These are phyloP conservation scores for Thinopyrum elongatum DNA, from an alignment of 176 grass and related monocot species.

Conservation along the genomic window DNA sequence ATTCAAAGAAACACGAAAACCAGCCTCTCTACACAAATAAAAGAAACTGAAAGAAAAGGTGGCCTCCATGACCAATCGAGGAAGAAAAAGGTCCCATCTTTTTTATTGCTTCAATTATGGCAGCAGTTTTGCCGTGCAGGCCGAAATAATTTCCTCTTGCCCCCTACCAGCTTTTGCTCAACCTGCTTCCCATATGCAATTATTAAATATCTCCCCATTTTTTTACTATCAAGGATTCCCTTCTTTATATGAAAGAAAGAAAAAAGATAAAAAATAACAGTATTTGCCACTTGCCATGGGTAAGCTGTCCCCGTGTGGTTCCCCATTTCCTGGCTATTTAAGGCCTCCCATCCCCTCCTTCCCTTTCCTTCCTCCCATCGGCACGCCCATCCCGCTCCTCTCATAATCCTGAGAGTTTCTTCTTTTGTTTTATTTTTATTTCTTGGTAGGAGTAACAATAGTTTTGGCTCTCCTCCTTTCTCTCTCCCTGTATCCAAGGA, in stretches of 20 bases:
- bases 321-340: constrained; percentile 54
- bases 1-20: not conserved
- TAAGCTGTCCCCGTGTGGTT: constrained; percentile 55
- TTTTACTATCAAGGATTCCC: not conserved
- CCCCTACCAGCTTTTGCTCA: constrained; percentile 25
- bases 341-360: constrained; percentile 27
- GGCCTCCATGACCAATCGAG: not conserved
- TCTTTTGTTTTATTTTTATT: constrained; percentile 44
- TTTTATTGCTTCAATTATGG: constrained; percentile 16
- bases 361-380: constrained; percentile 41
- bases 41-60: not conserved
- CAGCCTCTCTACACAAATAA: not conserved
- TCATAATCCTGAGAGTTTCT: constrained; percentile 29
- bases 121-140: constrained; percentile 27
- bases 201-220: not conserved
- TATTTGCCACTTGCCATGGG: constrained; percentile 19
- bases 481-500: not conserved
- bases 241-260: not conserved
- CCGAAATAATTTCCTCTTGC: constrained; percentile 36
- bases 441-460: constrained; percentile 54
- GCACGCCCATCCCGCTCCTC: constrained; percentile 31
- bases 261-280: not conserved
- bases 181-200: constrained; percentile 22
- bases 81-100: constrained; percentile 7
- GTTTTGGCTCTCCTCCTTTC: not conserved